A percentile compares a stretch with the other conserved stretches of the same genome.
phyloP scores from a whole-genome alignment of 805 yeast genomes.

The Hanseniaspora meyeri region DNA sequence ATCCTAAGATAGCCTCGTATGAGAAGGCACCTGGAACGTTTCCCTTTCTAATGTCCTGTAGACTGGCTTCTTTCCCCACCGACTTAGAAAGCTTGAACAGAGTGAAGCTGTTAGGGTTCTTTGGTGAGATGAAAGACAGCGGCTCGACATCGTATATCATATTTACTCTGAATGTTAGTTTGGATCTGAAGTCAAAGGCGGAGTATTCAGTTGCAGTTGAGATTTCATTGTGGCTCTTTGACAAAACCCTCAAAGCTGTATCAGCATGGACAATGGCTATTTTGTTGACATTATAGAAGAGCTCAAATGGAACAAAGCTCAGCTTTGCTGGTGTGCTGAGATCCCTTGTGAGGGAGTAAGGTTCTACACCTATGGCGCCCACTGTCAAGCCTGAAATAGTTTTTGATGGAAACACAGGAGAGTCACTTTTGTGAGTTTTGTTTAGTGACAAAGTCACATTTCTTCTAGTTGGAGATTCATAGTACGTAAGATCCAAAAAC shows the following conservation, averaged over 20 bases:
- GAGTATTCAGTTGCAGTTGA: background rate
- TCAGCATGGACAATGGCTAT: background rate
- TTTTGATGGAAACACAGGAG: background rate
- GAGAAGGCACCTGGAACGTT: background rate
- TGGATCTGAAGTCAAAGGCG: background rate
- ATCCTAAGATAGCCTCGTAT: background rate
- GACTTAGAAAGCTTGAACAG: background rate
- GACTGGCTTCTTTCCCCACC: background rate
- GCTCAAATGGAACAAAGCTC: background rate
- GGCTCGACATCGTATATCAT: background rate
- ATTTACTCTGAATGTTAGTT: slow-evolving; percentile 1
- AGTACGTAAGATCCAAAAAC: background rate
- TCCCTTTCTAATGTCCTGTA: background rate
- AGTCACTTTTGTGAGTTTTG: background rate
- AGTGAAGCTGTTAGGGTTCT: background rate
- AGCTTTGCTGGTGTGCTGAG: background rate
- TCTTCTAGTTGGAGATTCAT: background rate
- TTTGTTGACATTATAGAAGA: background rate
- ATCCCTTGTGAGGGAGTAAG: background rate
- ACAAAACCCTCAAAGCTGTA: background rate
- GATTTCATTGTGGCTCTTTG: background rate
- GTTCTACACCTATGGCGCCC: background rate
- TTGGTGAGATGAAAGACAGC: background rate
- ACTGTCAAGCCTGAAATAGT: background rate
- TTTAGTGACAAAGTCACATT: background rate